Conservation (phyloP, 352 stramenopile genomes). For the Globisporangium solare region DNA sequence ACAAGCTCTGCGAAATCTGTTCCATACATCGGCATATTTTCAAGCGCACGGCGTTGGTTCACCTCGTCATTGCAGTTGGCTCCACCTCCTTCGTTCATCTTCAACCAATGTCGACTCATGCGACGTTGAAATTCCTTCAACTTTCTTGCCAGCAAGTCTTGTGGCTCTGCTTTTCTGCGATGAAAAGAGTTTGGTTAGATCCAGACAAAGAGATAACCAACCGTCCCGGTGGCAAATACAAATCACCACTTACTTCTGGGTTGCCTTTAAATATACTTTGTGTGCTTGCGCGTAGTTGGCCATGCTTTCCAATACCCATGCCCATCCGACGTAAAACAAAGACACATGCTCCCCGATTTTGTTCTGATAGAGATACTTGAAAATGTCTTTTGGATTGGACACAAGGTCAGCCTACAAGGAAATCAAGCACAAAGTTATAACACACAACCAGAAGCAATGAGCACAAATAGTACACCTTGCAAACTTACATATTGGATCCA, state of each 20-base stretch:
- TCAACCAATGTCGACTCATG: constrained; percentile 80
- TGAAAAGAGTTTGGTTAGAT: background rate
- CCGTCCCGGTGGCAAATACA: background rate
- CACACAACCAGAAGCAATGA: background rate
- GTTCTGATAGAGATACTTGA: constrained; percentile 86
- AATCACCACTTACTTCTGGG: constrained; percentile 61
- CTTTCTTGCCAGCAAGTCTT: constrained; percentile 63
- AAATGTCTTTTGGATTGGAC: constrained; percentile 85
- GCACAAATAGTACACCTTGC: background rate
- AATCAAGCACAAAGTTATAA: constrained; percentile 4
- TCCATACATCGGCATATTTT: constrained; percentile 50
- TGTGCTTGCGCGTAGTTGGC: constrained; percentile 79
- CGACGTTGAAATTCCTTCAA: constrained; percentile 82
- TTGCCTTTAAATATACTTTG: constrained; percentile 85
- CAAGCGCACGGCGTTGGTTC: constrained; percentile 53
- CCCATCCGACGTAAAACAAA: constrained; percentile 85
- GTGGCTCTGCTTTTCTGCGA: constrained; percentile 57
- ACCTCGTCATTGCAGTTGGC: constrained; percentile 26
- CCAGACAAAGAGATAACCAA: background rate
- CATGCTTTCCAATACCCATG: constrained; percentile 75
- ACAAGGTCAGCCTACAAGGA: constrained; percentile 70
- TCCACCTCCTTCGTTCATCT: constrained; percentile 44
- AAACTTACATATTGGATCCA: constrained; percentile 87
- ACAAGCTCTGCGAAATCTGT: constrained; percentile 45
- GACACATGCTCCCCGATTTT: constrained; percentile 79